Evolutionary conservation across 2,329 filamentous ascomycete genomes (phyloP).

Genomic region (Fusarium sp.): DNA sequence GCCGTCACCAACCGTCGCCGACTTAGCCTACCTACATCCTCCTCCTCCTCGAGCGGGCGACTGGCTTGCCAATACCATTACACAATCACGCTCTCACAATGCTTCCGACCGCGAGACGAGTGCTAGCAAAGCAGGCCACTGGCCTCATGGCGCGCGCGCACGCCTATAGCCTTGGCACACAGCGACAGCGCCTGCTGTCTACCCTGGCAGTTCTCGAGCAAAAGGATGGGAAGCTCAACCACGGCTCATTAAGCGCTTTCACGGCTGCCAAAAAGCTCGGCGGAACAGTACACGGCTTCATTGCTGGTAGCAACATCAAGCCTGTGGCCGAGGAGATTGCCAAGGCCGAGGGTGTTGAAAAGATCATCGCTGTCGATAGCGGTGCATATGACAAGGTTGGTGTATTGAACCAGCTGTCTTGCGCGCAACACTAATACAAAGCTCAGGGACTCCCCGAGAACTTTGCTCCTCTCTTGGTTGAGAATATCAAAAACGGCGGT

Average conservation of each 20-base stretch:
- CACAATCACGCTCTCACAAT: constrained; percentile 40
- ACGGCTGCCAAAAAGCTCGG: constrained; percentile 88
- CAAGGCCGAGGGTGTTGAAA: constrained; percentile 89
- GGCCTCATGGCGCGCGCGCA: constrained; percentile 43
- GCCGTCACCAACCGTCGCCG: constrained; percentile 51
- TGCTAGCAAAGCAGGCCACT: constrained; percentile 40
- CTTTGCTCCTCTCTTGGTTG: constrained; percentile 89
- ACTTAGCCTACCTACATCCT: constrained; percentile 22
- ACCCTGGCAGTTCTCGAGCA: constrained; percentile 94
- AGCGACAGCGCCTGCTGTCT: constrained; percentile 70
- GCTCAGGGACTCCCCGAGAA: constrained; percentile 86
- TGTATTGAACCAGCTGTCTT: neutral
- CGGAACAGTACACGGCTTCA: constrained; percentile 83
- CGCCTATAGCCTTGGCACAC: constrained; percentile 42
- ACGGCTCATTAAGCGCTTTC: constrained; percentile 83
- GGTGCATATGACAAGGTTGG: constrained; percentile 87
- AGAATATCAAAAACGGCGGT: constrained; percentile 95
- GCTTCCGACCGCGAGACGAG: constrained; percentile 46
- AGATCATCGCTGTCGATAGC: constrained; percentile 89
- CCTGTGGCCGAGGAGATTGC: constrained; percentile 81
- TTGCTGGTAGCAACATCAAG: constrained; percentile 84
- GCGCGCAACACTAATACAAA: constrained; percentile 18
- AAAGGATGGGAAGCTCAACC: constrained; percentile 84
- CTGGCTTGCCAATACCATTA: constrained; percentile 25
- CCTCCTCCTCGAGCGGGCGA: constrained; percentile 23